Evolutionary conservation across 2,329 filamentous ascomycete species (phyloP).

Genomic region (Cryphonectria carpinicola): DNA sequence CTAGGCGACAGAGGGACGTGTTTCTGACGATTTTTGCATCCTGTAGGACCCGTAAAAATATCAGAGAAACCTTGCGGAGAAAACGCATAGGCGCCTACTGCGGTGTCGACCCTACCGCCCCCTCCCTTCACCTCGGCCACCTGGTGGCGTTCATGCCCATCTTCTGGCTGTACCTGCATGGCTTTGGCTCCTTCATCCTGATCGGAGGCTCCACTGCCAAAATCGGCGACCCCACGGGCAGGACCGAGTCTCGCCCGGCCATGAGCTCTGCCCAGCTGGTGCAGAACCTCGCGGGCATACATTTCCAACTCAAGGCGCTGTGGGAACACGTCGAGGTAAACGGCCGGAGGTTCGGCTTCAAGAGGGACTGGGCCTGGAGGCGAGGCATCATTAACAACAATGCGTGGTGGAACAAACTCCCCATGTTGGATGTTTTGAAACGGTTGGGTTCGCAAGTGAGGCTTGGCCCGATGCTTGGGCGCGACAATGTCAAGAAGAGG

Average conservation of each 20-base stretch:
- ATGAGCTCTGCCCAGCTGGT: slow-evolving; percentile 56
- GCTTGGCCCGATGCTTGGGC: slow-evolving; percentile 83
- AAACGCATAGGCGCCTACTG: slow-evolving; percentile 76
- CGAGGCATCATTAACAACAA: slow-evolving; percentile 79
- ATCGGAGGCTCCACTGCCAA: slow-evolving; percentile 76
- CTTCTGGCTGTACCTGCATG: slow-evolving; percentile 82
- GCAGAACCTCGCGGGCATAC: slow-evolving; percentile 69
- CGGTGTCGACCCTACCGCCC: slow-evolving; percentile 80
- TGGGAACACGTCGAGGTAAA: slow-evolving; percentile 74
- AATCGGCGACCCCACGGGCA: slow-evolving; percentile 78
- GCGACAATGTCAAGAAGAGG: slow-evolving; percentile 80
- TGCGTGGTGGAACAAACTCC: slow-evolving; percentile 75
- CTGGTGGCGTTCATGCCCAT: slow-evolving; percentile 81
- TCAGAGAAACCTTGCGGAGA: slow-evolving; percentile 66
- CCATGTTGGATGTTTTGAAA: slow-evolving; percentile 75
- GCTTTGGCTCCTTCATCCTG: slow-evolving; percentile 69
- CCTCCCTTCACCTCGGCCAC: slow-evolving; percentile 80
- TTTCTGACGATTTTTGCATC: slow-evolving; percentile 15
- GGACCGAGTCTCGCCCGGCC: slow-evolving; percentile 63
- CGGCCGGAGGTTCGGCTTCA: slow-evolving; percentile 67
- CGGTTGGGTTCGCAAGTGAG: slow-evolving; percentile 74
- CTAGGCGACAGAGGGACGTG: not conserved
- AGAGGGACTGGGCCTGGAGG: slow-evolving; percentile 66
- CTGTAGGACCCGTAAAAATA: slow-evolving; percentile 39
- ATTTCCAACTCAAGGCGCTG: slow-evolving; percentile 70